Base-by-base conservation (phyloP, 805 yeast species). In the Ogataea sp. region DNA sequence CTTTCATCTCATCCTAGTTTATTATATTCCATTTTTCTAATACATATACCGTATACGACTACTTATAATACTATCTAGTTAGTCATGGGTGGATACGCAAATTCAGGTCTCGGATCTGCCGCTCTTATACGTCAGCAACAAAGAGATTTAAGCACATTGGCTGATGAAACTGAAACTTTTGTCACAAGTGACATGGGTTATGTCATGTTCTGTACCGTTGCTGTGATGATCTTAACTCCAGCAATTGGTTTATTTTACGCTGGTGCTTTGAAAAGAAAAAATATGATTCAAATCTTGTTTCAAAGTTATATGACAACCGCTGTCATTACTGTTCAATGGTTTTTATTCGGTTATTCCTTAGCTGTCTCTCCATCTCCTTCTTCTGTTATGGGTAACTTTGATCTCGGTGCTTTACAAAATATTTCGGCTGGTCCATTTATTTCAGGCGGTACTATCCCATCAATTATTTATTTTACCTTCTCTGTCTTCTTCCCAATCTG, bases 371-470 rank as follows among this genome's bases (percentile, higher is more conserved):
- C 57, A 2, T 59, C 63, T 3, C 27, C 56, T 0, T 58, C 63
- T 1, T 30, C 43, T 8, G 52, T 59, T 7, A 41, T 53, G 43
- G 74, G 73, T 13, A 56, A 67, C 43, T 58, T 68, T 16, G 32
- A 44, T 20, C 54, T 54, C 38, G 73, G 71, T 34, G 74, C 72
- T 13, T 50, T 69, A 14, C 53, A 58, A 35, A 45, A 57, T 32
- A 61, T 65, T 13, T 59, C 60, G 29, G 70, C 71, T 13, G 55
- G 56, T 17, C 71, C 72, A 4, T 55, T 56, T 38, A 23, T 55
- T 23, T 70, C 65, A 45, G 75, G 74, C 23, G 73, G 69, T 17
- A 58, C 71, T 4, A 65, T 70, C 39, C 77, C 78, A 6, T 64
- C 74, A 2, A 65, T 71, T 25, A 58, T 68, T 30, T 60, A 65